Evolutionary conservation across 2,329 filamentous ascomycete species (phyloP).

Genomic region (Verticillium nonalfalfae): DNA sequence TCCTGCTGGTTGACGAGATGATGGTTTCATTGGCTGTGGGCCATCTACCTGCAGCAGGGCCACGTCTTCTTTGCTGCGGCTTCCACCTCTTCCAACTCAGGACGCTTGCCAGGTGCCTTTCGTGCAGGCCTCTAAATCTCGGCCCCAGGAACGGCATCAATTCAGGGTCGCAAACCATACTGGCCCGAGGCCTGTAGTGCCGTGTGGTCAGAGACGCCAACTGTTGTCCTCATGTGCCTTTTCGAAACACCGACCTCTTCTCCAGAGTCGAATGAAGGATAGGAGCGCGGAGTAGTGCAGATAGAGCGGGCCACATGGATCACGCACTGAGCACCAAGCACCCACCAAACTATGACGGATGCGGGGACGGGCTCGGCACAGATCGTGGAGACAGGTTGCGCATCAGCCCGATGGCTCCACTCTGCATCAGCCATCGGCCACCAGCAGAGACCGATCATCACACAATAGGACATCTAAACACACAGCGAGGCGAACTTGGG

Average conservation of each 20-base stretch:
- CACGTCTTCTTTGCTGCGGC: not conserved
- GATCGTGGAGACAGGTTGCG: slow-evolving; percentile 1
- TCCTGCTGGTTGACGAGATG: not conserved
- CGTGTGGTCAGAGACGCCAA: not conserved
- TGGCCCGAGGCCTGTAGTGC: not conserved
- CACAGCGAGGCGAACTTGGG: not conserved
- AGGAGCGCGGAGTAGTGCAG: not conserved
- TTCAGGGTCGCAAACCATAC: not conserved
- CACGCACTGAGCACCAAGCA: not conserved
- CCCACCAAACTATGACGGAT: not conserved
- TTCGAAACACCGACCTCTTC: not conserved
- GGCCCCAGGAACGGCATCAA: not conserved
- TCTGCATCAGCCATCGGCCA: not conserved
- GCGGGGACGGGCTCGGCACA: not conserved
- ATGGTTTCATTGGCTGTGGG: not conserved
- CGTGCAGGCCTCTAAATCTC: not conserved
- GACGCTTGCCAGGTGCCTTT: not conserved
- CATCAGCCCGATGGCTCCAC: not conserved
- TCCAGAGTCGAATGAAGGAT: not conserved
- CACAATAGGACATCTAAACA: not conserved
- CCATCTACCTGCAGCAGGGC: not conserved
- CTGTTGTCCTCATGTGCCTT: not conserved
- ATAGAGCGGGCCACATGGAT: not conserved
- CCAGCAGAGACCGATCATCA: not conserved
- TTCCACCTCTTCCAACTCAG: not conserved